Conservation (phyloP, 768 basidiomycete species). For the Leucosporidium yakuticum region DNA sequence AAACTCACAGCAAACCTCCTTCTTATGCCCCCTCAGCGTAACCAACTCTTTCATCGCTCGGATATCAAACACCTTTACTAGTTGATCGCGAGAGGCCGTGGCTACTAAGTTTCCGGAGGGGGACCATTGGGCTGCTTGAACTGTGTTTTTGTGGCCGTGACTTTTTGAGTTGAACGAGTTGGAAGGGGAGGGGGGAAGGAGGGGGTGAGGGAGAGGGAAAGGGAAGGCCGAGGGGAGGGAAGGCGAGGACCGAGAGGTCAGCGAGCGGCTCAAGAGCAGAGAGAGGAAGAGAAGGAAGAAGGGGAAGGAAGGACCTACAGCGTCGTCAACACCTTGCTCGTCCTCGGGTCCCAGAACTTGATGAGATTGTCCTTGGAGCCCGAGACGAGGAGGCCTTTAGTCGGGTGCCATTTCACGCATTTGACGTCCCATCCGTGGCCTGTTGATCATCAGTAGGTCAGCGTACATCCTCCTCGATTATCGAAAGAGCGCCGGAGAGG, state of each 20-base stretch:
- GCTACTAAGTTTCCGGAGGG: conserved; percentile 91
- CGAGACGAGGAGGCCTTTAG: conserved; percentile 86
- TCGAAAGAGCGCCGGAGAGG: no score
- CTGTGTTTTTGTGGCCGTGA: conserved; percentile 94
- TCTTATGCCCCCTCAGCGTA: conserved; percentile 89
- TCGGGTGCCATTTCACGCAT: conserved; percentile 97
- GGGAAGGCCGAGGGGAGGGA: not conserved
- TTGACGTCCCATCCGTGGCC: conserved; percentile 99
- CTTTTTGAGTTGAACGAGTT: conserved; percentile 46
- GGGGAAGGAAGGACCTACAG: conserved; percentile 50
- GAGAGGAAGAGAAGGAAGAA: conserved; percentile 14
- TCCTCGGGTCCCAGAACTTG: conserved; percentile 99
- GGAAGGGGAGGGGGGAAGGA: not conserved
- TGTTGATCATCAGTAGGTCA: conserved; percentile 39
- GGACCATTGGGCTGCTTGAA: conserved; percentile 88
- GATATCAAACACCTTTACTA: conserved; percentile 93
- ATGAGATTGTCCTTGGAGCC: conserved; percentile 97
- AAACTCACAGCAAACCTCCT: conserved; percentile 87
- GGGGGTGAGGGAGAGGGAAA: not conserved
- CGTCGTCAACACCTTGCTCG: conserved; percentile 81
- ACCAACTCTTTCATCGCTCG: conserved; percentile 95
- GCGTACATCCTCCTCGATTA: not conserved
- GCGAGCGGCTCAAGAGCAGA: no score
- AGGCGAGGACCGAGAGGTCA: conserved; percentile 1
- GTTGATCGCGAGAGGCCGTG: conserved; percentile 89